These are phyloP conservation scores for Dichotomocladium elegans DNA, from an alignment of 371 early-diverging fungal genomes.

Conservation along the genomic window DNA sequence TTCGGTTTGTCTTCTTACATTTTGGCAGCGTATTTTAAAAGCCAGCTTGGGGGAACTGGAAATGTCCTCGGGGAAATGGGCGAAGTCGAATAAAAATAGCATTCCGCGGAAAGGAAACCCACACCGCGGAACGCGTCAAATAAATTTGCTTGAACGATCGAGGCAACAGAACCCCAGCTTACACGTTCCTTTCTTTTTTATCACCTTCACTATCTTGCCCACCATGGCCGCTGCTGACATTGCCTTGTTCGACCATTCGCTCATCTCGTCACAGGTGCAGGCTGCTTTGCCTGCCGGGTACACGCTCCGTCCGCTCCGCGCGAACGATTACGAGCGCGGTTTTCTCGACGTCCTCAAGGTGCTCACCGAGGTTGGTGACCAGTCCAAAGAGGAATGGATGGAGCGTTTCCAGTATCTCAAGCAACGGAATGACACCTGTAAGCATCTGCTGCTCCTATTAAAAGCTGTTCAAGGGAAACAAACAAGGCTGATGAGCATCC, in stretches of 20 bases:
- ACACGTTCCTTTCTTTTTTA: background rate
- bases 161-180: background rate
- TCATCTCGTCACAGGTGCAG: conserved; percentile 77
- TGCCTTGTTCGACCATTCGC: conserved; percentile 63
- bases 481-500: background rate
- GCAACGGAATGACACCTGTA: conserved; percentile 72
- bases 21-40: too few species aligned
- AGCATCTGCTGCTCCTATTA: conserved; percentile 11
- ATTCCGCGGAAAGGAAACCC: background rate
- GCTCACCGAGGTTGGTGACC: conserved; percentile 75
- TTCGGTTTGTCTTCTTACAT: too few species aligned
- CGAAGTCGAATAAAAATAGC: background rate
- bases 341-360: conserved; percentile 67
- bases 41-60: too few species aligned
- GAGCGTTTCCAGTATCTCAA: conserved; percentile 74
- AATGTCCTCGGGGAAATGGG: too few species aligned
- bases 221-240: conserved; percentile 26
- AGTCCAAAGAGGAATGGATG: conserved; percentile 64
- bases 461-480: too few species aligned
- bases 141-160: background rate
- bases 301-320: conserved; percentile 76
- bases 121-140: conserved; percentile 3
- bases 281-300: conserved; percentile 75
- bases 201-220: background rate
- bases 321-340: conserved; percentile 79